phyloP scores from a whole-genome alignment of 2,329 filamentous ascomycete genomes.

The Trichoderma lentiforme region DNA sequence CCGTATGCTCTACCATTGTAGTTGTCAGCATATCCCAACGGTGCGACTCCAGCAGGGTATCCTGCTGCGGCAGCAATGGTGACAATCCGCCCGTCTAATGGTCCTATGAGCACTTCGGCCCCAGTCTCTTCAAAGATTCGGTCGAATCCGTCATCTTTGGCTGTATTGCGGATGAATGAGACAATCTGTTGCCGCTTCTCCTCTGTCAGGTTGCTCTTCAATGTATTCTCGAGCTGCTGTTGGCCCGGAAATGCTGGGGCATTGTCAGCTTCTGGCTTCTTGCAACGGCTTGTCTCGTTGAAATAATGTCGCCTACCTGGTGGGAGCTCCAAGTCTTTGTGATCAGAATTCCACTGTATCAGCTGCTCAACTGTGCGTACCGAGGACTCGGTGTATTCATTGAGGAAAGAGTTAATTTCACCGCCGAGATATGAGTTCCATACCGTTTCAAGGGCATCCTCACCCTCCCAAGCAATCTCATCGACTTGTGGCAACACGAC shows the following conservation, averaged over 20 bases:
- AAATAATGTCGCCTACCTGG: neutral
- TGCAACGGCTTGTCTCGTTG: neutral
- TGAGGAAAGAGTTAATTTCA: neutral
- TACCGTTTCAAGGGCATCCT: neutral
- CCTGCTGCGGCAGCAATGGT: neutral
- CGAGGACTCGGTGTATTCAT: neutral
- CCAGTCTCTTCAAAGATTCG: neutral
- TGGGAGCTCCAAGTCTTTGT: neutral
- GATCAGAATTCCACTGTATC: neutral
- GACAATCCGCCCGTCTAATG: neutral
- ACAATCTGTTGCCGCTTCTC: neutral
- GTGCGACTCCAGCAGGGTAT: neutral
- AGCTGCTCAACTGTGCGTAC: neutral
- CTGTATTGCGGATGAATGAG: neutral
- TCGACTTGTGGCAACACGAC: neutral
- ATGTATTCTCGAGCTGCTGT: neutral
- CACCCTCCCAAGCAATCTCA: neutral
- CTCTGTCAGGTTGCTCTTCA: neutral
- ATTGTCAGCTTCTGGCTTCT: neutral
- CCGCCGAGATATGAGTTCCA: neutral
- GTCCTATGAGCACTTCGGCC: neutral
- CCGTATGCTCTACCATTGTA: neutral
- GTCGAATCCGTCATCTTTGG: neutral
- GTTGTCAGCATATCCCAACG: neutral
- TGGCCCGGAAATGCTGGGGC: neutral